Base-by-base conservation (phyloP, 2,329 filamentous ascomycete genomes). In the Verticillium longisporum region DNA sequence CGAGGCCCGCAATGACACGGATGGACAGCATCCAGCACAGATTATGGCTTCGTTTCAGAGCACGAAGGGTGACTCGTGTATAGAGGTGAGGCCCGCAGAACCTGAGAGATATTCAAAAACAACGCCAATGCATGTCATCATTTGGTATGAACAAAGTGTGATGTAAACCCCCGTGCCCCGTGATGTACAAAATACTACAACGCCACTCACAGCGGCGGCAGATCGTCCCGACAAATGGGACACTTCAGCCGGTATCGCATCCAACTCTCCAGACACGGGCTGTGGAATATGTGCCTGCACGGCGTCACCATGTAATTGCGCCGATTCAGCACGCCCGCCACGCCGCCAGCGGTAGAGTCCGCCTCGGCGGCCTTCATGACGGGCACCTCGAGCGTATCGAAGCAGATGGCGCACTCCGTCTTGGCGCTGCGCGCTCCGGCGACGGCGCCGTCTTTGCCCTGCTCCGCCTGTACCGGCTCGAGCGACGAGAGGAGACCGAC, bases 261-360 rank as follows among this genome's bases (percentile, higher is more conserved):
- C 95, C 95, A 98, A 45, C 92, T 92, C 76, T 98, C 94, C 67
- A 99, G 77, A 74, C 95, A 99, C 36, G 83, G 80, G 61, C 88
- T 95, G 72, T 99, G 95, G 73, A 99, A 99, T 57, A 98, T 92
- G 77, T 99, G 95, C 60, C 93, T 81, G 74, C 95, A 99, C 56
- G 95, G 95, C 61, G 95, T 99, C 26, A 98, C 91, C 95, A 99
- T 99, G 76, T 98, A 98, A 67, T 85, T 82, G 57, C 93, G 84
- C 63, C 94, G 81, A 36, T 90, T 90, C 66, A 98, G 80, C 60
- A 97, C 84, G 34, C 88, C 88, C 0, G 85, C 78, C 61, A 87
- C 82, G 36, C 84, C 83, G 55, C 80, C 80, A 0, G 72, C 73
- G 4, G 76, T 65, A 0, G 74, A 73, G 10, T 83, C 82, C 54